phyloP scores from a whole-genome alignment of 208 protist genomes.

The Trypanosoma platydactyli region DNA sequence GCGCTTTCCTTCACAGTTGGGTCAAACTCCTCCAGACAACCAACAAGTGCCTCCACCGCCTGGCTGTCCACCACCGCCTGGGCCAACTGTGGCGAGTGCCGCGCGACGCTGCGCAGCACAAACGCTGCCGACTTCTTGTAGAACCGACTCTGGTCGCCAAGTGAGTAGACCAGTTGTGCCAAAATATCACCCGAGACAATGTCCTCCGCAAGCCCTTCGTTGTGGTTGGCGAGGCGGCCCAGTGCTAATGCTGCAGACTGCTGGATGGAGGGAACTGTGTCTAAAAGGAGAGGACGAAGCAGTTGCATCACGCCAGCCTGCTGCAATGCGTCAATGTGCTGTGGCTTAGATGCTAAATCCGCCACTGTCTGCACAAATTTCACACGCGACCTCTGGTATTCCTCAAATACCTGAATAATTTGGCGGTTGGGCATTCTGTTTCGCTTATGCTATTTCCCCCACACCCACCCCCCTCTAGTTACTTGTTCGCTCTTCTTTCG shows the following conservation, averaged over 20 bases:
- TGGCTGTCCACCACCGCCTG: conserved; percentile 97
- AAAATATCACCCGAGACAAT: conserved; percentile 97
- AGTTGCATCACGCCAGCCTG: conserved; percentile 96
- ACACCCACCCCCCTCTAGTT: background rate
- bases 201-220: conserved; percentile 96
- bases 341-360: conserved; percentile 94
- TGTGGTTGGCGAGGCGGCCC: conserved; percentile 97
- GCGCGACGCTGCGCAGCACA: conserved; percentile 96
- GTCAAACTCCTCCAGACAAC: conserved; percentile 98
- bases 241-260: conserved; percentile 98
- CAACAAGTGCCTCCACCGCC: conserved; percentile 95
- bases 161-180: conserved; percentile 97
- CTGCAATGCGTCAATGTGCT: conserved; percentile 97
- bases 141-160: conserved; percentile 96
- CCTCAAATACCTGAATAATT: conserved; percentile 96
- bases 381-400: conserved; percentile 96
- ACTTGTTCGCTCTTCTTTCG: background rate
- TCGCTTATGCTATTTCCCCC: background rate
- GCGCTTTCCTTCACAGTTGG: conserved; percentile 97
- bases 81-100: conserved; percentile 96
- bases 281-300: conserved; percentile 96
- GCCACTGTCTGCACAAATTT: conserved; percentile 96
- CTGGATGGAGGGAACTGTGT: conserved; percentile 97
- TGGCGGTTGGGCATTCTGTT: conserved; percentile 79
- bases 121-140: conserved; percentile 99